Evolutionary conservation across 176 grass and related monocot genomes (phyloP), one percentile per base, ranked within the genome.

Genomic region (Miscanthus lutarioriparius): DNA sequence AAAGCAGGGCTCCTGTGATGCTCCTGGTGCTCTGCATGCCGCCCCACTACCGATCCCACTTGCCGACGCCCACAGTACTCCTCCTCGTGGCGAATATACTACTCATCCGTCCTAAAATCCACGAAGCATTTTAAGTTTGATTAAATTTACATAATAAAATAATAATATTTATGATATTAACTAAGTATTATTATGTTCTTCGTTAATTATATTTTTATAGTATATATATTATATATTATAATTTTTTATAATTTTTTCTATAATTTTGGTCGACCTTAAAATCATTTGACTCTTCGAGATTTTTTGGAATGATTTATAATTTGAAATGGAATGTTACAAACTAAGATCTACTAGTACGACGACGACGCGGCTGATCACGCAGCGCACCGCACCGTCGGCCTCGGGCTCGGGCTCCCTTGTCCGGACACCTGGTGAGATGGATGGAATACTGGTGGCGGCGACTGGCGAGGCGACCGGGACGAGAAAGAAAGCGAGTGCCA

Each of bases 21-120:
- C 54, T 56, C 30, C 26, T 14, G 56, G 40, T 72, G 41, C 40
- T 25, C n/a, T 7, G 13, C 27, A 9, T 20, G 81, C 67, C 87
- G 75, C 67, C 75, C 81, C 81, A 72, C 67, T 66, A 73, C 32
- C n/a, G 51, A 51, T 13, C 66, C 66, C 86, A 88, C 81, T 79
- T 73, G 81, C 75, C 86, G 86, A 84, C 74, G 72, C 1, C 62
- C 77, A 79, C 75, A 0, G 20, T 4, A 32, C 33, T 3, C 8
- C 9, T 15, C 41, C 71, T 51, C 13, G 30, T 72, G 37, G 51
- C 26, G n/a, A 41, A 2, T 32, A 14, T 8, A 11, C 43, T 12
- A 44, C 2, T n/a, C n/a, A n/a, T n/a, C n/a, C n/a, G n/a, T n/a
- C n/a, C n/a, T n/a, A n/a, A n/a, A n/a, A n/a, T n/a, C n/a, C n/a